Evolutionary conservation across 1,139 yeast genomes (phyloP).

Genomic region (Lodderomyces elongisporus): DNA sequence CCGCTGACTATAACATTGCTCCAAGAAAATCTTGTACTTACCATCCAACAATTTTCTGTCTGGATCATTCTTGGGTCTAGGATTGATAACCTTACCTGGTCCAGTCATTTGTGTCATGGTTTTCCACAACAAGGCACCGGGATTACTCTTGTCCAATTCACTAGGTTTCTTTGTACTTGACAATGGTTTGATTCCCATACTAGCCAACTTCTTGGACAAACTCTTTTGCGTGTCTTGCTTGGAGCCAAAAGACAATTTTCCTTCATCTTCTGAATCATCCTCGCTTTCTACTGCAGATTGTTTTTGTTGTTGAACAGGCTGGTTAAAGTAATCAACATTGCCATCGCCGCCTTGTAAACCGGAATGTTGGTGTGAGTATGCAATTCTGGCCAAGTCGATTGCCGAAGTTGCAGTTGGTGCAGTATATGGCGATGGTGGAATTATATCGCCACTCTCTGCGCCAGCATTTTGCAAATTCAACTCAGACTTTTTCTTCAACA

Average conservation of each 20-base stretch:
- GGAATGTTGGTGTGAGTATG: conserved; percentile 35
- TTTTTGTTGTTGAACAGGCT: conserved; percentile 16
- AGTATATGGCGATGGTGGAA: conserved; percentile 57
- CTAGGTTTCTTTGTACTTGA: conserved; percentile 10
- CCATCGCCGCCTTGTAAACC: conserved; percentile 23
- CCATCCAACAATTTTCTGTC: conserved; percentile 68
- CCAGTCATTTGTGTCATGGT: conserved; percentile 83
- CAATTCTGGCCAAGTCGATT: conserved; percentile 53
- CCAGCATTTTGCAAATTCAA: conserved; percentile 20
- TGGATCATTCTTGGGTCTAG: conserved; percentile 51
- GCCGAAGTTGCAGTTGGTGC: conserved; percentile 70
- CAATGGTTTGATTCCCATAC: conserved; percentile 38
- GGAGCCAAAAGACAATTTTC: conserved; percentile 55
- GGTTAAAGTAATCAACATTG: conserved; percentile 45
- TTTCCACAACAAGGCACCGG: conserved; percentile 69
- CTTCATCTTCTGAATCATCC: conserved; percentile 37
- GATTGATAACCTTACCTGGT: conserved; percentile 72
- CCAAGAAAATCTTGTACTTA: conserved; percentile 80
- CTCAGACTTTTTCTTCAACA: conserved; percentile 30
- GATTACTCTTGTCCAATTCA: conserved; percentile 4
- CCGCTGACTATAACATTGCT: conserved; percentile 78
- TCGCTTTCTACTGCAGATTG: conserved; percentile 11
- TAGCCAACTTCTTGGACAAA: conserved; percentile 35
- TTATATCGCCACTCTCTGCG: background rate
- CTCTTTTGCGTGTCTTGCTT: conserved; percentile 48